Evolutionary conservation across 805 yeast species (phyloP).

Genomic region (Saccharomycopsis olivae): DNA sequence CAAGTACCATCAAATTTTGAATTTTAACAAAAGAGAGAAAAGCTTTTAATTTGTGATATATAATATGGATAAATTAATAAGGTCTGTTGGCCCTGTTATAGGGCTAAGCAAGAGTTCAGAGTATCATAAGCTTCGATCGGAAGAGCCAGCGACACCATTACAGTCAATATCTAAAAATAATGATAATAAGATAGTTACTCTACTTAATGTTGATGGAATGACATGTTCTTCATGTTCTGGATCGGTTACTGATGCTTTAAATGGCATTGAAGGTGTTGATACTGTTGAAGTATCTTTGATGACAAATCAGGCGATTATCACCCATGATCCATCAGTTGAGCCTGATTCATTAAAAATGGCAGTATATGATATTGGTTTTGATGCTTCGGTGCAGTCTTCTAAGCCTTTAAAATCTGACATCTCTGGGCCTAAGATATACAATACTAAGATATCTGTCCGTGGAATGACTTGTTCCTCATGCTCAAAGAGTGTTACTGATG

Average conservation of each 20-base stretch:
- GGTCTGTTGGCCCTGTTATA: too few relatives aligned
- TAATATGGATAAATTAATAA: too few relatives aligned
- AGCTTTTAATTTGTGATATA: too few relatives aligned
- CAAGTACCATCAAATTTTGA: too few relatives aligned
- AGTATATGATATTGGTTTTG: constrained; percentile 77
- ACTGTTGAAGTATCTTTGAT: constrained; percentile 46
- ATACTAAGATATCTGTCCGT: constrained; percentile 24
- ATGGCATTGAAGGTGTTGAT: constrained; percentile 37
- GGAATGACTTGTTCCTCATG: constrained; percentile 97
- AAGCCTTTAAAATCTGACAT: constrained; percentile 48
- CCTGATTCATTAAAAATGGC: constrained; percentile 36
- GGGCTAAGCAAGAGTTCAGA: too few relatives aligned
- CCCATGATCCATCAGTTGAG: constrained; percentile 45
- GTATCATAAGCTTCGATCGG: too few relatives aligned
- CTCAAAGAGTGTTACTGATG: constrained; percentile 51
- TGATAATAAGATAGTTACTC: too few relatives aligned
- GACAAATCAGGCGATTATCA: constrained; percentile 61
- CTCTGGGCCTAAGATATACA: constrained; percentile 22
- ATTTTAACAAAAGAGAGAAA: too few relatives aligned
- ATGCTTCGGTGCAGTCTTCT: constrained; percentile 25
- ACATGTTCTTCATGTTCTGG: constrained; percentile 83
- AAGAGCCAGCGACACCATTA: too few relatives aligned
- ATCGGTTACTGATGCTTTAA: constrained; percentile 48
- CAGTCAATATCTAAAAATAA: neutral
- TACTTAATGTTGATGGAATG: constrained; percentile 66